Conservation (phyloP, 768 basidiomycete genomes). For the Hericium rajendrae region DNA sequence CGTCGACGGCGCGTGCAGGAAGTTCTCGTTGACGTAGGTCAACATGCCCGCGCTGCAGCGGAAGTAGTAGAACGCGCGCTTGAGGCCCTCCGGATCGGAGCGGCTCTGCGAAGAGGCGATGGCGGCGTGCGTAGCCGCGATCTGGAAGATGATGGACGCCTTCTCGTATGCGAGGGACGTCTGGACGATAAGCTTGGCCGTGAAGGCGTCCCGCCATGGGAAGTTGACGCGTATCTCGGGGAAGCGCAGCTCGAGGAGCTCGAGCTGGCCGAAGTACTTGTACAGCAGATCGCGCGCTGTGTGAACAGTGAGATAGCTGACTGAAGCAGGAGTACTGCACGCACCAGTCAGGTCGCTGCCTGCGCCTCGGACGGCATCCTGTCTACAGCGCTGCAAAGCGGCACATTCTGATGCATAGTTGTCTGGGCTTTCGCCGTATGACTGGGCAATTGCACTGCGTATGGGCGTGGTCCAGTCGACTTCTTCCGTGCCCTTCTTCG, state of each 20-base stretch:
- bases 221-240: slow-evolving; percentile 94
- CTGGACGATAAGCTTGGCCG: slow-evolving; percentile 85
- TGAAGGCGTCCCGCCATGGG: slow-evolving; percentile 96
- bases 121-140: slow-evolving; percentile 87
- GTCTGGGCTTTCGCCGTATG: slow-evolving; percentile 90
- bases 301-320: not conserved
- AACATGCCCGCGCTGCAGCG: slow-evolving; percentile 91
- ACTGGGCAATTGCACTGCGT: slow-evolving; percentile 75
- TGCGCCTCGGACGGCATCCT: slow-evolving; percentile 93
- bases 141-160: slow-evolving; percentile 94
- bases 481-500: slow-evolving; percentile 90
- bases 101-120: slow-evolving; percentile 82
- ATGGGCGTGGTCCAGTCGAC: slow-evolving; percentile 94
- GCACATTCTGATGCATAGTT: slow-evolving; percentile 79
- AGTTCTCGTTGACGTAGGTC: slow-evolving; percentile 99
- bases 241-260: slow-evolving; percentile 93
- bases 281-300: slow-evolving; percentile 86
- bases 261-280: slow-evolving; percentile 99
- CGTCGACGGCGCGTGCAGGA: slow-evolving; percentile 92
- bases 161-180: slow-evolving; percentile 98
- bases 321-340: slow-evolving; percentile 12
- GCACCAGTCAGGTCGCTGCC: slow-evolving; percentile 92
- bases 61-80: slow-evolving; percentile 77
- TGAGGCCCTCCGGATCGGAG: slow-evolving; percentile 35
- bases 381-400: slow-evolving; percentile 79